Evolutionary conservation across 805 yeast genomes (phyloP).

Genomic region (Kodamaea sagamina): DNA sequence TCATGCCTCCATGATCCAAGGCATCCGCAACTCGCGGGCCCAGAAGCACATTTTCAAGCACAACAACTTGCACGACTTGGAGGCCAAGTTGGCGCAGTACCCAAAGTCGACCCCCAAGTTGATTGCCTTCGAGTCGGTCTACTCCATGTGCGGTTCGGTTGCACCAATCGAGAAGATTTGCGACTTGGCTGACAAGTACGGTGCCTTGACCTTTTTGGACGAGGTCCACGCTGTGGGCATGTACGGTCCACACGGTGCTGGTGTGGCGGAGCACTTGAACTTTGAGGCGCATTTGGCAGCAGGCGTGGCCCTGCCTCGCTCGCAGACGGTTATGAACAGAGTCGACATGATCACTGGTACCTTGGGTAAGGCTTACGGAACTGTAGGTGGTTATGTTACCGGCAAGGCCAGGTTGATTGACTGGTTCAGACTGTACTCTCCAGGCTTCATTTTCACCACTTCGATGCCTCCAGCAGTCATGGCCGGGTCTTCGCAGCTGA

Average conservation of each 20-base stretch:
- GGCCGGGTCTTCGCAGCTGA: constrained; percentile 92
- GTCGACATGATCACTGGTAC: constrained; percentile 97
- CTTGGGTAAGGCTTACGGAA: constrained; percentile 93
- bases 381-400: constrained; percentile 97
- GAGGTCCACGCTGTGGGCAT: constrained; percentile 99
- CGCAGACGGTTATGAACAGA: constrained; percentile 75
- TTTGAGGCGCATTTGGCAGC: constrained; percentile 75
- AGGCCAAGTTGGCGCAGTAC: constrained; percentile 69
- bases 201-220: constrained; percentile 94
- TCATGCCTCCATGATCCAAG: constrained; percentile 98
- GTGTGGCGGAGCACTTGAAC: constrained; percentile 96
- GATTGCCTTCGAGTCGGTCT: constrained; percentile 95
- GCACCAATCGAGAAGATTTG: constrained; percentile 92
- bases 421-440: constrained; percentile 95
- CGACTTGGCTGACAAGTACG: constrained; percentile 95
- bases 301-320: constrained; percentile 55
- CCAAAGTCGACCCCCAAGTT: constrained; percentile 90
- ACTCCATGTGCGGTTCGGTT: constrained; percentile 98
- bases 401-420: constrained; percentile 82
- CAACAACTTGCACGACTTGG: constrained; percentile 83
- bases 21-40: constrained; percentile 87
- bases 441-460: constrained; percentile 97
- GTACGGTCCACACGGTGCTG: constrained; percentile 99
- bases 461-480: constrained; percentile 95
- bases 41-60: constrained; percentile 89